These are phyloP conservation scores for Mucor indicus DNA, from an alignment of 371 early-diverging fungal species.

Conservation along the genomic window DNA sequence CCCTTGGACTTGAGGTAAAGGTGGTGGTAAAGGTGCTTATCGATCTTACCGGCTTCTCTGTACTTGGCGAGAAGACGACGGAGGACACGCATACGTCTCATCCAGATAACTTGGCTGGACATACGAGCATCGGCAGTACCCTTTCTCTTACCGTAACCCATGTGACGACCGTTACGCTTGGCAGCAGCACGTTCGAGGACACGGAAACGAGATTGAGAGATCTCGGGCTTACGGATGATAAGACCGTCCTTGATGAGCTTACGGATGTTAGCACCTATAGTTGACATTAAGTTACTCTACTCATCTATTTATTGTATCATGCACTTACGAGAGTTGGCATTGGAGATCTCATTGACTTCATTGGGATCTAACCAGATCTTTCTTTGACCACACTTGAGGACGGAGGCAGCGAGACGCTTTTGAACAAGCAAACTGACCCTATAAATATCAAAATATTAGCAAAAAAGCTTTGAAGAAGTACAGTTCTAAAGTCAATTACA, in stretches of 20 bases:
- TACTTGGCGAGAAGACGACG: slow-evolving; percentile 98
- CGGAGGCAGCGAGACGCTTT: slow-evolving; percentile 97
- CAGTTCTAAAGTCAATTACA: neutral
- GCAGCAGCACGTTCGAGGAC: slow-evolving; percentile 92
- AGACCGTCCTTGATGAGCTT: slow-evolving; percentile 98
- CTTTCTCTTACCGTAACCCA: slow-evolving; percentile 97
- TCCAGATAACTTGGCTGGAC: slow-evolving; percentile 97
- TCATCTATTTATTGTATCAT: neutral
- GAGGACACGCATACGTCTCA: slow-evolving; percentile 98
- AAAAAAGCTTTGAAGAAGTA: neutral
- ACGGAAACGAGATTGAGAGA: slow-evolving; percentile 94
- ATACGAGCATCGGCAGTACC: slow-evolving; percentile 99
- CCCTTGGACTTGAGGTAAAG: slow-evolving; percentile 99
- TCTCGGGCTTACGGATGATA: slow-evolving; percentile 96
- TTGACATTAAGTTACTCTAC: neutral
- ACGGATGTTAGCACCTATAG: slow-evolving; percentile 90
- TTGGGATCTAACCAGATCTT: slow-evolving; percentile 99
- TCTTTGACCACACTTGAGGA: slow-evolving; percentile 98
- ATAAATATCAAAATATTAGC: neutral
- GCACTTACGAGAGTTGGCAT: slow-evolving; percentile 95
- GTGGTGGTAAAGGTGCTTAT: slow-evolving; percentile 97
- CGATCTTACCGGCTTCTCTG: slow-evolving; percentile 97
- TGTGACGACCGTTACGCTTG: slow-evolving; percentile 99
- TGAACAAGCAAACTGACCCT: slow-evolving; percentile 86
- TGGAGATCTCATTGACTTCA: slow-evolving; percentile 93